phyloP scores from a whole-genome alignment of 2,329 filamentous ascomycete species.

The Apiospora kogelbergensis region DNA sequence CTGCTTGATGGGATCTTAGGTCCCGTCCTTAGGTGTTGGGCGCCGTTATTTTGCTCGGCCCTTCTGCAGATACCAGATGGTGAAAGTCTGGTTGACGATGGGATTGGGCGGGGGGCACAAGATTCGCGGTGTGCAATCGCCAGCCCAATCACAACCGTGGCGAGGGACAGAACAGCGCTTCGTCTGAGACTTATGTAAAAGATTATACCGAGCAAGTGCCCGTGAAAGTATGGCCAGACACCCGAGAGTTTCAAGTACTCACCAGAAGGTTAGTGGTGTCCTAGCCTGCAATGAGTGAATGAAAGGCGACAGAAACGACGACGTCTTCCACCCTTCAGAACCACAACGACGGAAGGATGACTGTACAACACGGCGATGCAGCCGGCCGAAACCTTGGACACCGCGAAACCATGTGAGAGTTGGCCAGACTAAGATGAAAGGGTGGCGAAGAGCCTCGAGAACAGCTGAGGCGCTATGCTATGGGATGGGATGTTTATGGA shows the following conservation, averaged over 20 bases:
- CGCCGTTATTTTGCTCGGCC: conserved; percentile 1
- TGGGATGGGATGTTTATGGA: not conserved
- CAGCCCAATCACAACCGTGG: not conserved
- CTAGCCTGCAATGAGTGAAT: not conserved
- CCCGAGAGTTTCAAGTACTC: not conserved
- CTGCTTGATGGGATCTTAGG: not conserved
- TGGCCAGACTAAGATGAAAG: not conserved
- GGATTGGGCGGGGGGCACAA: not conserved
- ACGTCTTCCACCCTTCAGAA: not conserved
- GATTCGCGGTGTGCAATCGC: not conserved
- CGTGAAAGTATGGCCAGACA: not conserved
- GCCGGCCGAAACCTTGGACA: not conserved
- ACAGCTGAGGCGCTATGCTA: not conserved
- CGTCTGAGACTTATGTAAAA: not conserved
- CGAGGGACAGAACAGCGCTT: not conserved
- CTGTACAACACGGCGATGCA: not conserved
- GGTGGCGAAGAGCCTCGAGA: not conserved
- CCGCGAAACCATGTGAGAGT: not conserved
- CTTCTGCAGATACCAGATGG: not conserved
- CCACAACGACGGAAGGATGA: not conserved
- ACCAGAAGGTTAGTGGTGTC: not conserved
- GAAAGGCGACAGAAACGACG: not conserved
- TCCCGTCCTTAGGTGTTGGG: not conserved
- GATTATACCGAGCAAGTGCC: not conserved
- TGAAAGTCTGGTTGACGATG: not conserved